Conservation (phyloP, 495 filamentous ascomycete genomes). For the Penicillium flavigenum region DNA sequence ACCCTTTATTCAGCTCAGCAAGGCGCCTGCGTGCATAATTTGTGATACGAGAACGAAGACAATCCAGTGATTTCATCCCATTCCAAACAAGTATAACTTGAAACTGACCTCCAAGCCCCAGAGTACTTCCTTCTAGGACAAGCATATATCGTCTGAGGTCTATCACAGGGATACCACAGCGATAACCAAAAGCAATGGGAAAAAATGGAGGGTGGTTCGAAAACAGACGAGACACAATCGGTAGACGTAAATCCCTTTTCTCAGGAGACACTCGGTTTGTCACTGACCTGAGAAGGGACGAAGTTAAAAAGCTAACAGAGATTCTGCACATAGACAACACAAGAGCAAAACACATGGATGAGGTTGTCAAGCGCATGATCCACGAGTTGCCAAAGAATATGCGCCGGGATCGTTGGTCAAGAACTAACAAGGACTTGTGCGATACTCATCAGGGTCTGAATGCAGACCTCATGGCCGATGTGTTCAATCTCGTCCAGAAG, state of each 20-base stretch:
- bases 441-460: constrained; percentile 27
- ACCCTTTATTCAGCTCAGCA: too few relatives aligned
- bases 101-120: background rate
- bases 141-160: background rate
- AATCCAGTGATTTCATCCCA: background rate
- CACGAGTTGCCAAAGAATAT: constrained; percentile 20
- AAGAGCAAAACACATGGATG: background rate
- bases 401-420: constrained; percentile 5
- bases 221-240: background rate
- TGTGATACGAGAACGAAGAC: background rate
- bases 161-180: background rate
- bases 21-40: background rate
- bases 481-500: constrained; percentile 24
- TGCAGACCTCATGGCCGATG: constrained; percentile 19
- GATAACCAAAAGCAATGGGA: background rate
- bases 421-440: constrained; percentile 7
- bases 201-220: background rate
- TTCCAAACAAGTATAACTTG: background rate
- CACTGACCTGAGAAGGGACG: constrained; percentile 19
- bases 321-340: constrained; percentile 26
- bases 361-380: constrained; percentile 14
- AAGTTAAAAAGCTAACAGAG: constrained; percentile 28
- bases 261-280: constrained; percentile 22
- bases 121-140: background rate
- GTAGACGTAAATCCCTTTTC: background rate